phyloP scores from a whole-genome alignment of 306 rosid species.

The Betula pendula region DNA sequence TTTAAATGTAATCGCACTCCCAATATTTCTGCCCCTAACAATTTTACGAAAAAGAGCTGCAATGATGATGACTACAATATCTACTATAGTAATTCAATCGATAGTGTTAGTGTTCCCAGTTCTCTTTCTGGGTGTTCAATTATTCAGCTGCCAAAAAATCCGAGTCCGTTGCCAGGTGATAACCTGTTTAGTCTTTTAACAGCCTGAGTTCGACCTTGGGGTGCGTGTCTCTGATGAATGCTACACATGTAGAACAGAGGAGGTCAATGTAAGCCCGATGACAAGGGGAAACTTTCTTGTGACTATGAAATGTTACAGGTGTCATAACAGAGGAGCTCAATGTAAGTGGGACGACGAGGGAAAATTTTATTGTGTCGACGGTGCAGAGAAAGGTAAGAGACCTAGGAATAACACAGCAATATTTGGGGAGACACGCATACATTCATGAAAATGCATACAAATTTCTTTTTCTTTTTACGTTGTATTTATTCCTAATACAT shows the following conservation, averaged over 20 bases:
- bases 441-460: no score
- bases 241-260: no score
- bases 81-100: no score
- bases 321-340: no score
- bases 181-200: no score
- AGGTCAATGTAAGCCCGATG: constrained; percentile 27
- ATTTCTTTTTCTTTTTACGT: no score
- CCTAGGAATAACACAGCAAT: neutral
- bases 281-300: constrained; percentile 20
- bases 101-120: no score
- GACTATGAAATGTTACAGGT: no score
- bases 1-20: constrained; percentile 17
- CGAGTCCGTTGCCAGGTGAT: neutral
- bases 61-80: neutral
- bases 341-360: constrained; percentile 33
- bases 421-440: no score
- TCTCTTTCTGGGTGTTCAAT: constrained; percentile 20
- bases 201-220: neutral
- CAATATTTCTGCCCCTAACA: neutral
- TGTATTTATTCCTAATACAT: neutral
- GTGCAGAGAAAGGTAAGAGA: constrained; percentile 15
- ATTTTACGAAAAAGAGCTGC: neutral
- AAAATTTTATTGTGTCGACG: neutral
- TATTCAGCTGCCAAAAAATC: constrained; percentile 28
- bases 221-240: no score